These are phyloP conservation scores for Phytophthora hybrid DNA, from an alignment of 352 stramenopile species.

Conservation along the genomic window DNA sequence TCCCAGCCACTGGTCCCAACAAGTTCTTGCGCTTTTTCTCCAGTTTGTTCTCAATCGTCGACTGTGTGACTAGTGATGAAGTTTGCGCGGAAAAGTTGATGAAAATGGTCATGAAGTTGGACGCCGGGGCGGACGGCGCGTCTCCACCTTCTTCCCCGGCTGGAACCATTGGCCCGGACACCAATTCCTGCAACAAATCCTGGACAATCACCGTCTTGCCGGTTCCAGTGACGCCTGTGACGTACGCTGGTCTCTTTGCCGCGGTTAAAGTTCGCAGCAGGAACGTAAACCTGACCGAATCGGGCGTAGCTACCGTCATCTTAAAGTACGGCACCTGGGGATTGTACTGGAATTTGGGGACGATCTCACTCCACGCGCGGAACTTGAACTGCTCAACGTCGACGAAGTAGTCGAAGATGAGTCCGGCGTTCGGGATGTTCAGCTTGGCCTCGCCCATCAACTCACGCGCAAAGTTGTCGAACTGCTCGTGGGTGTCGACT, in stretches of 20 bases:
- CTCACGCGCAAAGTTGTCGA: conserved; percentile 85
- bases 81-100: conserved; percentile 95
- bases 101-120: conserved; percentile 76
- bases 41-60: conserved; percentile 93
- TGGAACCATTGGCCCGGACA: conserved; percentile 28
- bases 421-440: conserved; percentile 61
- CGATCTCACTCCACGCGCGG: conserved; percentile 64
- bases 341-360: conserved; percentile 78
- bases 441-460: conserved; percentile 61
- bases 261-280: conserved; percentile 61
- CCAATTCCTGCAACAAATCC: conserved; percentile 71
- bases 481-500: conserved; percentile 67
- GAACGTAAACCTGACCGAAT: conserved; percentile 78
- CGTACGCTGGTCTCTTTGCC: conserved; percentile 83
- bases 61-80: conserved; percentile 88
- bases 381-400: conserved; percentile 64
- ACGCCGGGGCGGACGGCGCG: conserved; percentile 30
- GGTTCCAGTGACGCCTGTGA: conserved; percentile 91
- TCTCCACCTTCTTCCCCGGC: conserved; percentile 36
- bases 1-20: conserved; percentile 88
- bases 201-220: conserved; percentile 92
- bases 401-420: conserved; percentile 91
- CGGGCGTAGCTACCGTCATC: conserved; percentile 81
- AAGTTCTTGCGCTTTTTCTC: conserved; percentile 97
- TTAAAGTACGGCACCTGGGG: conserved; percentile 71